Evolutionary conservation across 208 protist species (phyloP).

Genomic region (Lotmaria passim): DNA sequence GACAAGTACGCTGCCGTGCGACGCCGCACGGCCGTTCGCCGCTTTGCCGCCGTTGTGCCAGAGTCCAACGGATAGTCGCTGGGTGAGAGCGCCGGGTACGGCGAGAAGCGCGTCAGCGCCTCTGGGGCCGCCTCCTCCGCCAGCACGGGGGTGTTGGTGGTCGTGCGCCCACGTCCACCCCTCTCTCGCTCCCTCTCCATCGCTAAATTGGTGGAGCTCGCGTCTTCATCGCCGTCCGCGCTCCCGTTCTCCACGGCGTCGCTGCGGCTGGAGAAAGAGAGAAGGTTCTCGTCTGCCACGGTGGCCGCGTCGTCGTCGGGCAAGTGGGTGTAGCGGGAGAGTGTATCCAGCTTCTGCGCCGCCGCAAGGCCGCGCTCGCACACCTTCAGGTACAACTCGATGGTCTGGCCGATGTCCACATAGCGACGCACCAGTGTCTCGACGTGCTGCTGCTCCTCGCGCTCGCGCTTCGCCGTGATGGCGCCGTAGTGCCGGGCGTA

Average conservation of each 20-base stretch:
- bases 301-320: conserved; percentile 7
- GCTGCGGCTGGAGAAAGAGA: conserved; percentile 17
- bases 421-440: conserved; percentile 26
- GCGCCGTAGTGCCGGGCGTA: not conserved
- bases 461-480: not conserved
- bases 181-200: no score
- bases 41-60: not conserved
- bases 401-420: conserved; percentile 12
- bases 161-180: no score
- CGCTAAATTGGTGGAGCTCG: no score
- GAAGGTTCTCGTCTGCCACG: not conserved
- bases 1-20: conserved; percentile 8
- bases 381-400: conserved; percentile 22
- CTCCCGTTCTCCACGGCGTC: no score
- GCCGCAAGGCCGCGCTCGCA: conserved; percentile 31
- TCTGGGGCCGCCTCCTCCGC: not conserved
- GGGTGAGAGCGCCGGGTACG: conserved; percentile 2
- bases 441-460: conserved; percentile 10
- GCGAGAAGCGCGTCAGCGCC: conserved; percentile 14
- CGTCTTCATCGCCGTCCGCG: no score
- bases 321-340: not conserved
- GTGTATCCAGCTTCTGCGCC: conserved; percentile 26
- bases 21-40: not conserved
- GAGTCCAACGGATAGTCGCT: not conserved
- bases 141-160: no score